Evolutionary conservation across 768 basidiomycete species (phyloP), one percentile per base, ranked within the genome.

Genomic region (Dendrothele bispora): DNA sequence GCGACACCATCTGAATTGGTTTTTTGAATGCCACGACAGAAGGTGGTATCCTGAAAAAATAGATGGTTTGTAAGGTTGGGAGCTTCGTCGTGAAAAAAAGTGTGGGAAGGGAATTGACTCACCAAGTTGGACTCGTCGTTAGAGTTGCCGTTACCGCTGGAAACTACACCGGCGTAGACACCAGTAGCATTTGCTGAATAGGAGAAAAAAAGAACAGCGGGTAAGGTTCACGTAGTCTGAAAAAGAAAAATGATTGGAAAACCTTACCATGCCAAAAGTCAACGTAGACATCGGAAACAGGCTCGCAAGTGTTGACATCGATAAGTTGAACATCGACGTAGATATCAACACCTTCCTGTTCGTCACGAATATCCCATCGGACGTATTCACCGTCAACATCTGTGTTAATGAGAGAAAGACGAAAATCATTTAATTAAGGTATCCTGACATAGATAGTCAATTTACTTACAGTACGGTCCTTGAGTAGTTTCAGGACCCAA

Each of bases 231-330:
- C n/a, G n/a, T n/a, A n/a, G n/a, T n/a, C n/a, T n/a, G n/a, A n/a
- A n/a, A n/a, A n/a, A n/a, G n/a, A n/a, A n/a, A n/a, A n/a, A n/a
- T 34, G 29, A 1, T 15, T 8, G 10, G 12, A 10, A 32, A 24
- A 22, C 22, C 47, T 5, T n/a, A 49, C 54, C 46, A 32, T 55
- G 48, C 55, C 55, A 55, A 26, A 55, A 50, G 39, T 55, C 55
- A 15, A 53, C 39, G 22, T 48, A 55, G 18, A 55, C 35, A 22
- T 47, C 28, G 34, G 52, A 39, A 22, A 55, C 51, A 17, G 51
- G 48, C 41, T 55, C 39, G 39, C 54, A 55, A 15, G 54, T 55
- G 10, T 18, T 29, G 43, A 53, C 45, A 29, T 55, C 54, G 34
- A 55, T 46, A 24, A 55, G 41, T 21, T 55, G 51, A 25, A 52